Evolutionary conservation across 208 protist species (phyloP).

Genomic region (Acanthamoeba castellanii): DNA sequence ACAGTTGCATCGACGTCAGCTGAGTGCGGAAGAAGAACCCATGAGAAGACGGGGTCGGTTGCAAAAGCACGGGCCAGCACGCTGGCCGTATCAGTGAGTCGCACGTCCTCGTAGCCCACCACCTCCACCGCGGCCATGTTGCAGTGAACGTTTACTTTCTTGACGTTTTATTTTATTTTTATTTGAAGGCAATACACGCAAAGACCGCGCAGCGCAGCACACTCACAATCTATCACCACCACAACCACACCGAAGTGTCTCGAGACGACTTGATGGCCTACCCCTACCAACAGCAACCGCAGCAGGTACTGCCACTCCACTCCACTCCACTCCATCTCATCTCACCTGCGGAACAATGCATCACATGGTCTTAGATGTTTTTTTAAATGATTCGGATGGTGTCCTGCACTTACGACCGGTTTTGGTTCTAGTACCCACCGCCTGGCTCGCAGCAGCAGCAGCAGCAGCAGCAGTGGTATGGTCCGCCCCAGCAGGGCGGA

Average conservation of each 20-base stretch:
- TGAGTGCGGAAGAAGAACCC: too few relatives aligned
- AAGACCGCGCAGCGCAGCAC: too few relatives aligned
- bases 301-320: background rate
- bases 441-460: background rate
- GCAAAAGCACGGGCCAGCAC: constrained; percentile 9
- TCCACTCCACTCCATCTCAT: too few relatives aligned
- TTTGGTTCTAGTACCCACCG: background rate
- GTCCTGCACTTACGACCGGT: too few relatives aligned
- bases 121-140: background rate
- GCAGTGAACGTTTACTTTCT: background rate
- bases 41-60: constrained; percentile 16
- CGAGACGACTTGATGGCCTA: background rate
- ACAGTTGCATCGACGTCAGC: too few relatives aligned
- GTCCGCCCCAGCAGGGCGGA: background rate
- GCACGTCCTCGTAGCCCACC: background rate
- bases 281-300: background rate
- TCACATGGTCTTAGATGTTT: too few relatives aligned
- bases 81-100: background rate
- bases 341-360: too few relatives aligned
- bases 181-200: too few relatives aligned
- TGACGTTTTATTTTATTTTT: background rate
- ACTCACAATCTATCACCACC: too few relatives aligned
- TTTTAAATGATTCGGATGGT: too few relatives aligned
- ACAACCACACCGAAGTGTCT: too few relatives aligned
- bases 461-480: background rate